A percentile compares a stretch with the other conserved stretches of the same genome.
Conservation (phyloP, 306 rosid genomes). For the Quercus engelmannii region DNA sequence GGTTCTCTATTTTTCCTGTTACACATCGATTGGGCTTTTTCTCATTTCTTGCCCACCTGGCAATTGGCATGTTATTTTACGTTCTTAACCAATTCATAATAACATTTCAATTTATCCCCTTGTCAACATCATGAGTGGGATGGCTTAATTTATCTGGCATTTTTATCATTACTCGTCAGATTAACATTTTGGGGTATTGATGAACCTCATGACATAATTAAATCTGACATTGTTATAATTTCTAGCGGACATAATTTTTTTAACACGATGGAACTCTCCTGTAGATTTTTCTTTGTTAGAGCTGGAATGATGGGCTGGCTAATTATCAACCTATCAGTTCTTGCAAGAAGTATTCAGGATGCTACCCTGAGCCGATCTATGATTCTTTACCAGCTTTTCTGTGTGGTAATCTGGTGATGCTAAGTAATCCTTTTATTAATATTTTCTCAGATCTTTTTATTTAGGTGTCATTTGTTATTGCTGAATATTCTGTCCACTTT, state of each 20-base stretch:
- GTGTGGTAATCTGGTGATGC: constrained; percentile 55
- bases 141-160: neutral
- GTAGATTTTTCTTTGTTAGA: constrained; percentile 96
- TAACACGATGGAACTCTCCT: constrained; percentile 7
- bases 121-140: neutral
- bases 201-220: constrained; percentile 10
- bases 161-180: neutral
- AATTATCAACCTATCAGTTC: constrained; percentile 74
- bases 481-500: constrained; percentile 7
- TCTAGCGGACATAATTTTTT: neutral
- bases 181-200: neutral
- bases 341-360: constrained; percentile 65
- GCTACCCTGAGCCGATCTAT: constrained; percentile 61
- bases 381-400: constrained; percentile 84
- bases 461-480: neutral
- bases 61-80: neutral
- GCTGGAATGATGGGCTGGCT: constrained; percentile 99
- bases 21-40: neutral
- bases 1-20: neutral
- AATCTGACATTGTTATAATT: constrained; percentile 12
- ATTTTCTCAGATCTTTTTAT: neutral
- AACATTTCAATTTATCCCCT: neutral
- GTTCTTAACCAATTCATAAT: neutral
- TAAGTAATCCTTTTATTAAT: constrained; percentile 8
- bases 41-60: neutral